Evolutionary conservation across 257 asterid species (phyloP), one percentile per base, ranked within the genome.

Genomic region (Solanum appendiculatum): DNA sequence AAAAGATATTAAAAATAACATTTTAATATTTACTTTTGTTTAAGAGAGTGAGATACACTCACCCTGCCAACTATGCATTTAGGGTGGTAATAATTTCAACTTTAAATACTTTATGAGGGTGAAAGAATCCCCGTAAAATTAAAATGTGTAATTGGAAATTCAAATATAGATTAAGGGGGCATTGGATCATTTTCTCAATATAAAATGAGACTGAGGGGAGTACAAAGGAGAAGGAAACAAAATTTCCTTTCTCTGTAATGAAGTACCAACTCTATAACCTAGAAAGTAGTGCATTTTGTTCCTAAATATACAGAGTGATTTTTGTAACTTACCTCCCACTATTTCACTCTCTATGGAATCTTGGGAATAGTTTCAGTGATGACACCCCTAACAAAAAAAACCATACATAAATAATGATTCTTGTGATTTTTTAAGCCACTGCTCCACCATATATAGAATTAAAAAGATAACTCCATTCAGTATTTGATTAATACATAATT

Each of bases 331-430:
- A 73, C 87, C 86, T 86, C 86, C 86, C 87, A 84, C 56, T 60
- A 80, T 89, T 63, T 85, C 86, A 82, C 87, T 88, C 88, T 58
- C 88, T 27, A 66, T 69, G 91, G 91, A 92, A 91, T 92, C 93
- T 92, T 86, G 90, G 90, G 89, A 91, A 90, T 87, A 91, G 95
- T 89, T 92, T 84, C 90, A 84, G 89, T 86, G 90, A 91, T 86
- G 90, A 91, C 90, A 66, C 92, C 60, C 60, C 80, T 72, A 84
- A 83, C 63, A 68, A 20, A 48, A 48, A 46, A 80, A 10, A 48
- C 42, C 66, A 80, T 29, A 64, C 31, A 87, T 74, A 64, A 58
- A 58, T 54, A 64, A 27, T 37, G 25, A 36, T 86, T 40, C 56
- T 60, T 64, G 36, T 48, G 20, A 20, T 33, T 72, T 73, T 72